phyloP scores from a whole-genome alignment of 257 asterid species.

The Orobanche coerulescens region DNA sequence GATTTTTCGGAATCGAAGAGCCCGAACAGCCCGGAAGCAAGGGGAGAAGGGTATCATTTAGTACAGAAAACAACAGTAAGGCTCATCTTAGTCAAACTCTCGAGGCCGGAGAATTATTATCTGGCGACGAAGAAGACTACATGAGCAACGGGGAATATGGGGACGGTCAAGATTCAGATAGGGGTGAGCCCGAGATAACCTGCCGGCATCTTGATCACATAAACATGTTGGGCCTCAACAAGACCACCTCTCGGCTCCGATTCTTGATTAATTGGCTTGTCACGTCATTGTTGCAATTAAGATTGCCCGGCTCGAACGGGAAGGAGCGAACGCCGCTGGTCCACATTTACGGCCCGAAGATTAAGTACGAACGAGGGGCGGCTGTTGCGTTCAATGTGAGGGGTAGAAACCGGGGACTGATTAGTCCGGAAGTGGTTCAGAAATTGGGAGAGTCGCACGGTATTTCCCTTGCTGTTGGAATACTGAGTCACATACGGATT shows the following conservation, averaged over 20 bases:
- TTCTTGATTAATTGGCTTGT: slow-evolving; percentile 79
- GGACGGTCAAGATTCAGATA: slow-evolving; percentile 64
- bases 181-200: slow-evolving; percentile 79
- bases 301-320: slow-evolving; percentile 42
- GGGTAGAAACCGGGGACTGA: slow-evolving; percentile 54
- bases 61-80: slow-evolving; percentile 56
- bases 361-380: slow-evolving; percentile 82
- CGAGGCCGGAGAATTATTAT: slow-evolving; percentile 61
- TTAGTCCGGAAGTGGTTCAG: slow-evolving; percentile 71
- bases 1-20: slow-evolving; percentile 87
- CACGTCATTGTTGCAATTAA: slow-evolving; percentile 66
- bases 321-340: slow-evolving; percentile 44
- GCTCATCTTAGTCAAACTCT: slow-evolving; percentile 38
- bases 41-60: slow-evolving; percentile 83
- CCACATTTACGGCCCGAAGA: slow-evolving; percentile 82
- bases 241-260: slow-evolving; percentile 66
- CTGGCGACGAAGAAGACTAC: slow-evolving; percentile 72
- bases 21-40: slow-evolving; percentile 64
- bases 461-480: slow-evolving; percentile 69
- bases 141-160: slow-evolving; percentile 62
- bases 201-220: slow-evolving; percentile 89
- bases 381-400: slow-evolving; percentile 79
- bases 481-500: slow-evolving; percentile 67
- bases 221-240: slow-evolving; percentile 79
- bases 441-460: slow-evolving; percentile 61